Percentiles rank a stretch among this genome's conserved stretches.
Evolutionary conservation across 2,329 filamentous ascomycete genomes (phyloP).

Genomic region (Nemania diffusa): DNA sequence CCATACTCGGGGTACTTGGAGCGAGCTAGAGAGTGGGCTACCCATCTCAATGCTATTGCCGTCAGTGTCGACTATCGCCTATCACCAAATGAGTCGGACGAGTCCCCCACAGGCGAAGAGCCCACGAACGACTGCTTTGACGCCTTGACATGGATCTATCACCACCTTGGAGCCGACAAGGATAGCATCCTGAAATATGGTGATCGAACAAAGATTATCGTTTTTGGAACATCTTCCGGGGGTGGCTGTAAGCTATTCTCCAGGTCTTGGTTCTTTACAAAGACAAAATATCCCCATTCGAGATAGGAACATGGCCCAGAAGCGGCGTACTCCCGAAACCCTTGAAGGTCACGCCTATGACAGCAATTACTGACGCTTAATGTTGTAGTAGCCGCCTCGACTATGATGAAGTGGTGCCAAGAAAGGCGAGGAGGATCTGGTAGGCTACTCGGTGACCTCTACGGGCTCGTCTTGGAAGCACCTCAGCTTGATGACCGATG

Average conservation of each 20-base stretch:
- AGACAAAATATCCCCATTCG: background rate
- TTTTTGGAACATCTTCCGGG: slow-evolving; percentile 36
- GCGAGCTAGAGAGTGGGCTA: slow-evolving; percentile 28
- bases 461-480: slow-evolving; percentile 35
- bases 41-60: slow-evolving; percentile 30
- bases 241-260: slow-evolving; percentile 30
- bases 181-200: slow-evolving; percentile 28
- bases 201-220: slow-evolving; percentile 25
- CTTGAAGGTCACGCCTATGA: background rate
- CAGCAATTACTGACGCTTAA: background rate
- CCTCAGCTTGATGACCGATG: slow-evolving; percentile 38
- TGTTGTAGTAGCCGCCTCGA: slow-evolving; percentile 29
- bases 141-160: slow-evolving; percentile 35
- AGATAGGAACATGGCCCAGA: background rate
- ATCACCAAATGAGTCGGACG: slow-evolving; percentile 33
- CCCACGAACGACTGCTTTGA: slow-evolving; percentile 38
- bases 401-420: slow-evolving; percentile 35
- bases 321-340: background rate
- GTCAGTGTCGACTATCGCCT: slow-evolving; percentile 37
- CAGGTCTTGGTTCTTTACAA: background rate
- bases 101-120: slow-evolving; percentile 32
- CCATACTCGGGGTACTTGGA: slow-evolving; percentile 32
- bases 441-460: slow-evolving; percentile 16
- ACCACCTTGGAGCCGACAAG: slow-evolving; percentile 19
- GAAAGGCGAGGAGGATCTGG: slow-evolving; percentile 18